Evolutionary conservation across 202 grass and related monocot genomes (phyloP).

Genomic region (Zoysia matrella): DNA sequence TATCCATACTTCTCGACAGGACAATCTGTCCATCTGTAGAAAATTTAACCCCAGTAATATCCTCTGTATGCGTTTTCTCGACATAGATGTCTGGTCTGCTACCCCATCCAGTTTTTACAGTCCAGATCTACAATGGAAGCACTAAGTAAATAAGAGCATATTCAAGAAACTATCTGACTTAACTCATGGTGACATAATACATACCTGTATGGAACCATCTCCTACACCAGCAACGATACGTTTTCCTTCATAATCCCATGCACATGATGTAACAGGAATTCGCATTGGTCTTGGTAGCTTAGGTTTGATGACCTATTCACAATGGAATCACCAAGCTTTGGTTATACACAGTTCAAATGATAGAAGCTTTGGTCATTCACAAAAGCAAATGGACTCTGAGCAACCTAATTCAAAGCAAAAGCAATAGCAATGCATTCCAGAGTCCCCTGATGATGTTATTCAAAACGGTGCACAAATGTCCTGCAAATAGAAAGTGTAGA

Average conservation of each 20-base stretch:
- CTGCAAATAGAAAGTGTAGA: constrained; percentile 9
- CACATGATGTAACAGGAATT: constrained; percentile 89
- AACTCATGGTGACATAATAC: constrained; percentile 3
- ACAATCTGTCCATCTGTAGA: constrained; percentile 93
- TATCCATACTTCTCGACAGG: constrained; percentile 95
- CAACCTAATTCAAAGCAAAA: neutral
- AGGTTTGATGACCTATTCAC: constrained; percentile 90
- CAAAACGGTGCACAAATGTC: neutral
- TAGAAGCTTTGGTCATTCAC: constrained; percentile 1
- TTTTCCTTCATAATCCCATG: constrained; percentile 96
- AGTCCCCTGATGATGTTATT: neutral
- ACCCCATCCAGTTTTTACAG: constrained; percentile 95
- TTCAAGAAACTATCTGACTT: constrained; percentile 21
- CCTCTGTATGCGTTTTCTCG: constrained; percentile 82
- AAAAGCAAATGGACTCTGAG: constrained; percentile 26
- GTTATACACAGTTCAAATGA: neutral
- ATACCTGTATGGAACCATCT: constrained; percentile 95
- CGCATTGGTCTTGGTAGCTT: constrained; percentile 80
- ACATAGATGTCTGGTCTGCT: constrained; percentile 96
- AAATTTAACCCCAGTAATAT: constrained; percentile 96
- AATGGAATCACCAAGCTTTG: constrained; percentile 13
- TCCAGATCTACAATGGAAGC: constrained; percentile 74
- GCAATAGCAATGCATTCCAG: constrained; percentile 26
- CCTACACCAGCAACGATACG: constrained; percentile 86
- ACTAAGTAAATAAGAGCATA: constrained; percentile 19